Conservation (phyloP, 1,284 basidiomycete genomes). For the Leccinum fuscescens region DNA sequence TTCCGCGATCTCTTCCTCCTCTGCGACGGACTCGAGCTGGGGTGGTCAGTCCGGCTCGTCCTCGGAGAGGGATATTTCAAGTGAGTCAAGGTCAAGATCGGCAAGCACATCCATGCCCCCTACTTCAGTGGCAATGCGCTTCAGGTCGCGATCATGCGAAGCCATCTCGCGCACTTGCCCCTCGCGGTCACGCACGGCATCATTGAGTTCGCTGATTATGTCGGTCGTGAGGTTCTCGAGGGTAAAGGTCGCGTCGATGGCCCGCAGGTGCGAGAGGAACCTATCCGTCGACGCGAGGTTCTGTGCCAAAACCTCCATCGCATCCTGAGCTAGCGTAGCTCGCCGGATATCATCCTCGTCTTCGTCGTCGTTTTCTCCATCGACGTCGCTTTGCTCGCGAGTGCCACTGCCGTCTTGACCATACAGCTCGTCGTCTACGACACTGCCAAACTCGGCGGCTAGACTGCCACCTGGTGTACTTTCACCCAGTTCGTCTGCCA, state of each 20-base stretch:
- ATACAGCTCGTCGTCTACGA: conserved; percentile 18
- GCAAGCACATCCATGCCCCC: conserved; percentile 73
- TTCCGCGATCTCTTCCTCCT: conserved; percentile 49
- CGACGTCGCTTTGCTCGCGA: conserved; percentile 13
- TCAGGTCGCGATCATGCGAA: conserved; percentile 75
- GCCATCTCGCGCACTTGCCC: conserved; percentile 72
- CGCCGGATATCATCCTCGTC: conserved; percentile 29
- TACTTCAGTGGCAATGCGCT: conserved; percentile 70
- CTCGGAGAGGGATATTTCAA: conserved; percentile 50
- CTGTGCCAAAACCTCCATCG: conserved; percentile 67
- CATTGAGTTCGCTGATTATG: conserved; percentile 72
- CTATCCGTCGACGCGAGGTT: conserved; percentile 75
- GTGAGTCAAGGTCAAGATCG: conserved; percentile 51
- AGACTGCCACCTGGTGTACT: conserved; percentile 24
- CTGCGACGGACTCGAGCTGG: conserved; percentile 43
- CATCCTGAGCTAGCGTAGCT: conserved; percentile 49
- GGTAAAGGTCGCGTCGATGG: conserved; percentile 56
- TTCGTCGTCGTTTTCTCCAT: conserved; percentile 26
- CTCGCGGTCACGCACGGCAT: conserved; percentile 71
- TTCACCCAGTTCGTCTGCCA: conserved; percentile 29
- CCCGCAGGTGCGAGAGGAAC: conserved; percentile 68
- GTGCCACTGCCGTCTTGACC: conserved; percentile 8
- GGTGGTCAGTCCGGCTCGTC: conserved; percentile 20
- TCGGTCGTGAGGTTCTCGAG: conserved; percentile 73
- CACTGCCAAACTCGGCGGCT: conserved; percentile 26